Conservation (phyloP, 495 filamentous ascomycete species). For the Mytilinidion resinicola region DNA sequence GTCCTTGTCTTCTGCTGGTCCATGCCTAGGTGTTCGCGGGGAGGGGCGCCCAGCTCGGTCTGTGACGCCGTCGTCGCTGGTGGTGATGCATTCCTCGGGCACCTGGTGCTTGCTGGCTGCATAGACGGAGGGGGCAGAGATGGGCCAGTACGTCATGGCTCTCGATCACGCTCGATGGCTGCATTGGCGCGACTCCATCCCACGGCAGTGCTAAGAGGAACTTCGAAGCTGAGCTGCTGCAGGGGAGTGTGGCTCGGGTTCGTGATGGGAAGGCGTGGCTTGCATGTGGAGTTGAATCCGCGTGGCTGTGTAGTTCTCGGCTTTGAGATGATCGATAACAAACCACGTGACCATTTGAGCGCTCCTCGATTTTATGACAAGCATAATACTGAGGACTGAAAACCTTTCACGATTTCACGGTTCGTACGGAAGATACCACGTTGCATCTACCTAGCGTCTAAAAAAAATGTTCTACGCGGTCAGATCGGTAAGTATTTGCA, state of each 20-base stretch:
- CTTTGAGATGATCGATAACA: too few relatives aligned
- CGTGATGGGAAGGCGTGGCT: neutral
- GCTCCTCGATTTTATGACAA: too few relatives aligned
- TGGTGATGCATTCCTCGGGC: neutral
- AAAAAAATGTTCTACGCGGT: too few relatives aligned
- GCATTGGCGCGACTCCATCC: constrained; percentile 24
- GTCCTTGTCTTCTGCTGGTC: neutral
- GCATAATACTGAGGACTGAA: too few relatives aligned
- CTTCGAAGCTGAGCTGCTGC: constrained; percentile 19
- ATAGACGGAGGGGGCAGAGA: constrained; percentile 26
- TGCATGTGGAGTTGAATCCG: too few relatives aligned
- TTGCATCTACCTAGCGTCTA: too few relatives aligned
- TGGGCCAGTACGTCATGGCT: constrained; percentile 31
- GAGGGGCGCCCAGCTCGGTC: neutral
- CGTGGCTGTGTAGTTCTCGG: too few relatives aligned
- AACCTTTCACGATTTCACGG: too few relatives aligned
- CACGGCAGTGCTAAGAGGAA: neutral
- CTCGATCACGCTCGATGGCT: constrained; percentile 18
- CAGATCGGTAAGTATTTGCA: too few relatives aligned
- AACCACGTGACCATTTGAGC: too few relatives aligned
- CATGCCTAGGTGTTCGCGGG: neutral
- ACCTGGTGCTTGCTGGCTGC: constrained; percentile 31
- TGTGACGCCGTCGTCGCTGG: constrained; percentile 20
- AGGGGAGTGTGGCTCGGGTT: constrained; percentile 12
- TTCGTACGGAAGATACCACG: too few relatives aligned